Percentiles rank a stretch among this genome's conserved stretches.
These are phyloP conservation scores for Trametes meyenii DNA, from an alignment of 768 basidiomycete species.

Conservation along the genomic window DNA sequence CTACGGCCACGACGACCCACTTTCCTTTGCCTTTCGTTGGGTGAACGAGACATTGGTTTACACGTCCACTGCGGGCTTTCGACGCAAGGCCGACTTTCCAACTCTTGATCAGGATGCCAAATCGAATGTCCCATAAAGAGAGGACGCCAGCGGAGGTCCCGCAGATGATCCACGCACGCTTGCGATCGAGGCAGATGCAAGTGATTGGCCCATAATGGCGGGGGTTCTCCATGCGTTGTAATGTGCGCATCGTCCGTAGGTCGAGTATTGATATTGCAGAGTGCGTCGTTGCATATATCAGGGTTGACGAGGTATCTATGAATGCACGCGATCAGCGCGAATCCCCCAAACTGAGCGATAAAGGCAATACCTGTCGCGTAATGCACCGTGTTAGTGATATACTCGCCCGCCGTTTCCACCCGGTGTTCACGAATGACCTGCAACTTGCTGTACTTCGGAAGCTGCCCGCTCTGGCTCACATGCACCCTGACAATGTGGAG, in stretches of 20 bases:
- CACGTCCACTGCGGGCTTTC: conserved; percentile 53
- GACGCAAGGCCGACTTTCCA: conserved; percentile 75
- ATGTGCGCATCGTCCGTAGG: conserved; percentile 77
- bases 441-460: conserved; percentile 84
- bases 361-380: conserved; percentile 63
- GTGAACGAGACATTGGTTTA: conserved; percentile 80
- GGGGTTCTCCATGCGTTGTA: conserved; percentile 82
- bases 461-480: conserved; percentile 59
- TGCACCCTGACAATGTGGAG: conserved; percentile 85
- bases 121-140: conserved; percentile 94
- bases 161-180: conserved; percentile 84
- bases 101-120: conserved; percentile 84
- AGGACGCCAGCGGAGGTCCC: conserved; percentile 86
- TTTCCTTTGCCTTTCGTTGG: conserved; percentile 86
- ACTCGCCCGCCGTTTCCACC: conserved; percentile 72
- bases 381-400: conserved; percentile 83
- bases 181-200: conserved; percentile 80
- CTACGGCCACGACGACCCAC: conserved; percentile 87
- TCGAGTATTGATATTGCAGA: conserved; percentile 78
- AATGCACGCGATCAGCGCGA: neutral
- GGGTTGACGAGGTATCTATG: conserved; percentile 73
- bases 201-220: conserved; percentile 87
- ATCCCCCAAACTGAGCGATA: conserved; percentile 2
- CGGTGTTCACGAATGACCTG: conserved; percentile 82
- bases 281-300: conserved; percentile 86